Evolutionary conservation across 345 rosid species (phyloP).

Genomic region (Gossypium anomalum): DNA sequence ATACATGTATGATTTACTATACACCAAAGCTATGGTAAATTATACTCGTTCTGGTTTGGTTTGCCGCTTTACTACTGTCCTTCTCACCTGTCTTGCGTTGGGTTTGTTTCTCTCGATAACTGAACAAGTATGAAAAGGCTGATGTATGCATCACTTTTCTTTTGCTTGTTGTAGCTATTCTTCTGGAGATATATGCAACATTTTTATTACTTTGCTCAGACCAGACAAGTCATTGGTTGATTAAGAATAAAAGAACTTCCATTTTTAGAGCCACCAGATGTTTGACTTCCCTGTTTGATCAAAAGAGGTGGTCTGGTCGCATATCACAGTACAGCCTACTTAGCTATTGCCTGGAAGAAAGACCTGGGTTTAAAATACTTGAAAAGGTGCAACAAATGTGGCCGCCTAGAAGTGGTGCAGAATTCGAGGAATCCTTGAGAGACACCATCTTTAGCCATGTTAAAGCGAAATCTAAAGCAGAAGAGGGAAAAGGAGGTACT

Average conservation of each 20-base stretch:
- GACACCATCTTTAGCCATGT: not conserved
- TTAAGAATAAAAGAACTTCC: not conserved
- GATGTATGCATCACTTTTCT: conserved; percentile 15
- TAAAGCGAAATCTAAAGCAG: not conserved
- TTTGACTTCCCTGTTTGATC: not conserved
- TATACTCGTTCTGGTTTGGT: not conserved
- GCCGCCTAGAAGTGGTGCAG: not conserved
- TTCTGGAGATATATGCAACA: conserved; percentile 19
- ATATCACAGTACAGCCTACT: not conserved
- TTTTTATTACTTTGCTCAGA: conserved; percentile 7
- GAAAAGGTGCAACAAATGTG: not conserved
- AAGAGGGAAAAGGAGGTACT: not conserved
- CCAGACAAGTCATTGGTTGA: not conserved
- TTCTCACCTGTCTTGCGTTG: not conserved
- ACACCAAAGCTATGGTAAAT: conserved; percentile 17
- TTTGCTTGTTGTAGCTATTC: conserved; percentile 12
- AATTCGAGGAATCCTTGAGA: not conserved
- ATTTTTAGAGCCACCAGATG: not conserved
- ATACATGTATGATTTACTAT: conserved; percentile 24
- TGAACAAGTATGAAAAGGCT: not conserved
- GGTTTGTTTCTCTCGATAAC: not conserved
- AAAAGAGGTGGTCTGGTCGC: conserved; percentile 17
- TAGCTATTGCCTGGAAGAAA: not conserved
- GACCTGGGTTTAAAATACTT: not conserved
- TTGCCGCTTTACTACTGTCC: not conserved